Percentiles rank a stretch among this genome's conserved stretches.
These are phyloP conservation scores for Lentinula sp. DNA, from an alignment of 768 basidiomycete species.

Conservation along the genomic window DNA sequence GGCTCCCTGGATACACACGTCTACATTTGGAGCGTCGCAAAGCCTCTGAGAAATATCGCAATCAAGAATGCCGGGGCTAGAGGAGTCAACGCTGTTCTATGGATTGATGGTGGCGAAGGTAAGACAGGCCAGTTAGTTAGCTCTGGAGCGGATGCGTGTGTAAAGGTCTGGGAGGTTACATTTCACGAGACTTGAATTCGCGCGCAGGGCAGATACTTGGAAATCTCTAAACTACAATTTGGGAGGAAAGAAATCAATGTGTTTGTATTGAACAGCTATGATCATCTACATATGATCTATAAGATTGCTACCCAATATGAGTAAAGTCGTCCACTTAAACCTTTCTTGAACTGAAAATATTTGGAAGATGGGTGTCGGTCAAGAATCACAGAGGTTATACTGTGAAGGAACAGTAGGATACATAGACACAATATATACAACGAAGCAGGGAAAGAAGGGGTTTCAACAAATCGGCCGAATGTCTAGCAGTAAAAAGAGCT, in stretches of 20 bases:
- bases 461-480: background rate
- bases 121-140: constrained; percentile 53
- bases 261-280: too few species aligned
- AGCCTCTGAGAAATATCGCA: constrained; percentile 66
- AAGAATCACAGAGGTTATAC: background rate
- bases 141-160: constrained; percentile 78
- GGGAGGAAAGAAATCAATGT: background rate
- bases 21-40: constrained; percentile 77
- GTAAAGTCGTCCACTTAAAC: too few species aligned
- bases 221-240: background rate
- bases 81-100: constrained; percentile 76
- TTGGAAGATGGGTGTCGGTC: background rate
- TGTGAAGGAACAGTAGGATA: background rate
- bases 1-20: constrained; percentile 92
- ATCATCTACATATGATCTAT: too few species aligned
- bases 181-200: constrained; percentile 19
- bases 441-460: background rate
- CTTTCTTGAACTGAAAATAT: background rate
- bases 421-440: background rate
- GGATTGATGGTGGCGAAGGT: constrained; percentile 47
- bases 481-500: background rate
- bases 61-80: constrained; percentile 86
- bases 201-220: background rate
- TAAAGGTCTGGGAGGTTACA: constrained; percentile 63
- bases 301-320: too few species aligned